Base-by-base conservation (phyloP, 306 rosid species). In the Crataegus laevigata region DNA sequence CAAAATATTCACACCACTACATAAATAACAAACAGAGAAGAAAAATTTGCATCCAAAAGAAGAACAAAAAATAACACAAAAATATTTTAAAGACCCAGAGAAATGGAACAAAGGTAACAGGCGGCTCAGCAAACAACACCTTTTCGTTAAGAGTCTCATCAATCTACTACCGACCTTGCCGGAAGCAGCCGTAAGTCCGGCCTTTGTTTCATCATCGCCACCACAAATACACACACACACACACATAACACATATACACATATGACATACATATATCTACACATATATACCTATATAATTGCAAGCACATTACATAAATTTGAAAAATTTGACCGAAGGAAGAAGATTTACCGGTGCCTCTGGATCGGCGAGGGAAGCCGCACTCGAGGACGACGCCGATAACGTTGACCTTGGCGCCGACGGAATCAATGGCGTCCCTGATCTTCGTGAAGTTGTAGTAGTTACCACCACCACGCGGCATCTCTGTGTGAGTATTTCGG, bases 151-250 rank as follows among this genome's bases (percentile, higher is more conserved):
- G 64, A 52, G 3, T 40, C 3, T 93, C 93, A 68, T 91, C 94
- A 91, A 59, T 70, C 96, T 91, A 91, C 97, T 89, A 91, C 93
- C 93, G 70, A 65, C 24, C 79, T 72, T 81, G 55, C 69, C 69
- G 68, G 79, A 60, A 84, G 96, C 91, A 91, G 97, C 97, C 81
- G 85, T 93, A 82, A 85, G 91, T 62, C 92, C 91, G 92, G 97
- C 96, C 97, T 91, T 93, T 93, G 80, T 69, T 72, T 88, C 96
- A 77, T 89, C 98, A 93, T 81, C 26, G 91, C 96, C 93, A 87
- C 26, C 25, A 47, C 30, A 52, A 62, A 34, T 0, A 29, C n/a
- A 57, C 28, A 57, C 8, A 17, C 19, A 17, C 22, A 15, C 55
- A 60, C 6, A 52, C 8, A 34, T 32, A 32, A 32, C 1, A 32